Conservation (phyloP, 768 basidiomycete genomes). For the Tylopilus balloui region DNA sequence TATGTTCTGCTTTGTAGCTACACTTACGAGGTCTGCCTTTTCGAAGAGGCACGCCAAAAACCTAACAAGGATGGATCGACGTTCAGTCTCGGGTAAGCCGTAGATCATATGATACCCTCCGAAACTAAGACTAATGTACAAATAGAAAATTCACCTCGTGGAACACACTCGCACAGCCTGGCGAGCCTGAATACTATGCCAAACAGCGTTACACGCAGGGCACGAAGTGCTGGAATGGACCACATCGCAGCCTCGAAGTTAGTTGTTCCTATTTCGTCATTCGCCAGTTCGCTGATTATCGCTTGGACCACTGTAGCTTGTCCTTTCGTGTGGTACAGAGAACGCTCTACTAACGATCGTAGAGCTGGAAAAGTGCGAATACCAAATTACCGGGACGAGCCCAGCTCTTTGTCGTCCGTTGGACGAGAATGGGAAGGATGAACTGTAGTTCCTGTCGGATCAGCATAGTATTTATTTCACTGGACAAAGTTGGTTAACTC, state of each 20-base stretch:
- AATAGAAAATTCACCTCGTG: constrained; percentile 73
- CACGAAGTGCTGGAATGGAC: constrained; percentile 95
- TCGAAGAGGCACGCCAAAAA: constrained; percentile 84
- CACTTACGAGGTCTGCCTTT: constrained; percentile 91
- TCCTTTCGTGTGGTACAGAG: constrained; percentile 80
- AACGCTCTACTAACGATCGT: constrained; percentile 73
- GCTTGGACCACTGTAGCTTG: constrained; percentile 45
- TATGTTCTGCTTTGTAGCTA: constrained; percentile 50
- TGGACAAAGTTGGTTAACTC: background rate
- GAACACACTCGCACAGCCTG: constrained; percentile 58
- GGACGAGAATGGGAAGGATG: constrained; percentile 30
- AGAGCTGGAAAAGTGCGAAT: constrained; percentile 97
- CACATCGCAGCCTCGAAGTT: constrained; percentile 78
- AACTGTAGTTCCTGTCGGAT: constrained; percentile 19
- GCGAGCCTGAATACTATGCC: constrained; percentile 70
- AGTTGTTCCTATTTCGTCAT: constrained; percentile 19
- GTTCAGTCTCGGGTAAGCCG: constrained; percentile 77
- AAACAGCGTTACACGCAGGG: constrained; percentile 82
- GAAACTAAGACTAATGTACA: constrained; percentile 2
- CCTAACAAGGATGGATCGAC: constrained; percentile 72
- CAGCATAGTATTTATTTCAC: constrained; percentile 1
- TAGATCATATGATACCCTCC: background rate
- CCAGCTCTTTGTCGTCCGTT: constrained; percentile 71
- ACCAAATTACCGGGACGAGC: constrained; percentile 77
- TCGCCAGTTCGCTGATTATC: constrained; percentile 3